Evolutionary conservation across 208 protist species (phyloP).

Genomic region (Trypanosoma platydactyli): DNA sequence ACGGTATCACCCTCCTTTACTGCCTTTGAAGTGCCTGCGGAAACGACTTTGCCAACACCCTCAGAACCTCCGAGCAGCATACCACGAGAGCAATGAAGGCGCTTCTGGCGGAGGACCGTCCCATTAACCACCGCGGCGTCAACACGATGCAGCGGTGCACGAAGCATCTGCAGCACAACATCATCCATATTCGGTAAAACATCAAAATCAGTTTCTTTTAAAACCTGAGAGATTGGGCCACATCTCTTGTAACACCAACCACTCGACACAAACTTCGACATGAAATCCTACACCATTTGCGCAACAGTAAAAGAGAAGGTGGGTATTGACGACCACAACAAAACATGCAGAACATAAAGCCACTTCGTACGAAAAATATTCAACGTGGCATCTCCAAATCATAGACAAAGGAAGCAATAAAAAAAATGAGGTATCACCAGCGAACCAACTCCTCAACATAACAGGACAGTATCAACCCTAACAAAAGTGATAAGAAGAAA

Average conservation of each 20-base stretch:
- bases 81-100: constrained; percentile 37
- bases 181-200: constrained; percentile 43
- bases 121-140: constrained; percentile 76
- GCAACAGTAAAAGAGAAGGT: constrained; percentile 13
- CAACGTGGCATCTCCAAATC: constrained; percentile 12
- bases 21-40: constrained; percentile 10
- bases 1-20: constrained; percentile 78
- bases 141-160: constrained; percentile 61
- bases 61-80: constrained; percentile 64
- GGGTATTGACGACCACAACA: constrained; percentile 15
- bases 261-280: constrained; percentile 59
- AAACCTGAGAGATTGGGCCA: constrained; percentile 53
- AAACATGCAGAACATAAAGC: neutral
- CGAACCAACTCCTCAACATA: no score
- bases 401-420: neutral
- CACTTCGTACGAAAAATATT: no score
- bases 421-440: constrained; percentile 18
- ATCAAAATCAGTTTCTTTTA: constrained; percentile 57
- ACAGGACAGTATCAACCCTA: no score
- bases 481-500: no score
- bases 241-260: constrained; percentile 71
- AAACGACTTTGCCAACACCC: constrained; percentile 61
- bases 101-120: constrained; percentile 53
- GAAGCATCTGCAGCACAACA: constrained; percentile 60
- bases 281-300: no score